Evolutionary conservation across 345 rosid species (phyloP), one percentile per base, ranked within the genome.

Genomic region (Stellera chamaejasme): DNA sequence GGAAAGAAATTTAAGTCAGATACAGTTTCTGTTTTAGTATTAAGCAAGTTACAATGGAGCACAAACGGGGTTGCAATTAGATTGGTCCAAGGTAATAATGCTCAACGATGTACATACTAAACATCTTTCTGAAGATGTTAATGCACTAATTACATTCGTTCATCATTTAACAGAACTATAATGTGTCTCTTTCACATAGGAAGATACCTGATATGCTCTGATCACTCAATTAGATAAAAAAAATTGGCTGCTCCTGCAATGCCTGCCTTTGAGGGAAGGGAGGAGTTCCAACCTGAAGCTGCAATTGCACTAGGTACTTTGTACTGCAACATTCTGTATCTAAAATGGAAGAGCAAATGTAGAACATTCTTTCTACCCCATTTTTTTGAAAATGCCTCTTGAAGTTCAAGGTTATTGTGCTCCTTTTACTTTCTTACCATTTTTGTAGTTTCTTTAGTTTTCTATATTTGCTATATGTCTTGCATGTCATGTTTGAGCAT

Each of bases 61-160:
- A 89, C 96, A 7, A 89, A 89, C 10, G 96, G 97, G 97, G 56
- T 64, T 93, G 52, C 99, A 93, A 51, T 93, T 89, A 67, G 94
- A 89, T 66, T 93, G 99, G 96, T 81, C 97, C 66, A 83, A 89
- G 81, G 99, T 89, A 51, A 32, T 3, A 32, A 3, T 32, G 9
- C 39, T 2, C 7, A 3, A 0, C 7, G 39, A 32, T 32, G 9
- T 32, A 32, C 3, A 1, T 32, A 32, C 39, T 3, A 8, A 5
- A 32, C 39, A 32, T 32, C 9, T 32, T 32, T 3, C 7, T 32
- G 5, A 1, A 32, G 39, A 32, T 32, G 39, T 32, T 32, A 5
- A 32, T 32, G 39, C 39, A 32, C 39, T 32, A 8, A 32, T 32
- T 32, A 8, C 7, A 32, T 19, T 19, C 23, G 47, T 53, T 65